Conservation (phyloP, 331 rosid species). For the Rhamnella rubrinervis region DNA sequence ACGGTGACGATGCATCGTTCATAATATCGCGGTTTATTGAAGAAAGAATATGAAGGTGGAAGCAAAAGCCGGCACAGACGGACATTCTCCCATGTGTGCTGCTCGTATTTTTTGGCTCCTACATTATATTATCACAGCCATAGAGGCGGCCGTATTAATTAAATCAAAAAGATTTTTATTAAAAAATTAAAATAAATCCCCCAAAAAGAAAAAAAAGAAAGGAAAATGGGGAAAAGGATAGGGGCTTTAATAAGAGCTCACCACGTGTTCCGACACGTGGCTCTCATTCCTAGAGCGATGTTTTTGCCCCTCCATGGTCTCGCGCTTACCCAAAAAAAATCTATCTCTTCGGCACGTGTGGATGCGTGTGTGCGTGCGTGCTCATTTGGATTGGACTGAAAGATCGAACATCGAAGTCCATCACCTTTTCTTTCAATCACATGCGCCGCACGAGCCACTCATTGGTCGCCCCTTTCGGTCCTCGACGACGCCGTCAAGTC, state of each 20-base stretch:
- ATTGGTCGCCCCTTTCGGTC: constrained; percentile 17
- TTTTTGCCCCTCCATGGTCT: constrained; percentile 17
- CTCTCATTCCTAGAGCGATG: constrained; percentile 33
- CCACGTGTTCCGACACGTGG: constrained; percentile 59
- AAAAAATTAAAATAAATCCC: constrained; percentile 1
- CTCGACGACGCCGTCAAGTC: constrained; percentile 43
- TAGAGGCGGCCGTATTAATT: constrained; percentile 20
- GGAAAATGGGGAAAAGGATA: constrained; percentile 17
- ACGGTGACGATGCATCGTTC: constrained; percentile 5
- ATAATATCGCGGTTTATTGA: constrained; percentile 11
- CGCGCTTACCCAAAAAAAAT: constrained; percentile 34
- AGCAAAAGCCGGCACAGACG: constrained; percentile 55
- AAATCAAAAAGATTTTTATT: not conserved
- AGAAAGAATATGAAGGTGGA: constrained; percentile 23
- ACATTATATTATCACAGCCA: not conserved
- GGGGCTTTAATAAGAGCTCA: constrained; percentile 16
- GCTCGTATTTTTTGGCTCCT: not conserved
- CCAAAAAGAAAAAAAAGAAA: not conserved
- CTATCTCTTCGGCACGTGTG: constrained; percentile 28
- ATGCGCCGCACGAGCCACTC: constrained; percentile 42
- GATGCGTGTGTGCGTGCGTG: constrained; percentile 11
- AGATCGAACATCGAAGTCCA: no score
- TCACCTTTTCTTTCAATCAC: constrained; percentile 8
- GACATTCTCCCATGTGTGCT: constrained; percentile 43
- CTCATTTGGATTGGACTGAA: no score